These are phyloP conservation scores for Hura crepitans DNA, from an alignment of 441 rosid species.

Conservation along the genomic window DNA sequence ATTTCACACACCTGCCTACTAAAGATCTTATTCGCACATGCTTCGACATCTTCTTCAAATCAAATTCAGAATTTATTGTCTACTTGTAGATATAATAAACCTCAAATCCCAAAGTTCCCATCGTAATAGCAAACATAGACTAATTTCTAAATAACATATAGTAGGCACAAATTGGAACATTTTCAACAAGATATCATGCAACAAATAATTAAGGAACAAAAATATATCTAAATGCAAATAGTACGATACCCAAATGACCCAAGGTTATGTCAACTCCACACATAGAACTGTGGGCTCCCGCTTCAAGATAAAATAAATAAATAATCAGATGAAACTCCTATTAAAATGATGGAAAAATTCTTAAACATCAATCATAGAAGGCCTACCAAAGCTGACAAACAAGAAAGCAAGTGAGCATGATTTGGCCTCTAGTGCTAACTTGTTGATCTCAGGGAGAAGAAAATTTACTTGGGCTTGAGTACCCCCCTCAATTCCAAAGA, in stretches of 20 bases:
- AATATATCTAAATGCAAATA: constrained; percentile 30
- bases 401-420: constrained; percentile 73
- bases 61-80: neutral
- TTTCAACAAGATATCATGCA: constrained; percentile 12
- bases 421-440: constrained; percentile 71
- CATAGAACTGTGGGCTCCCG: constrained; percentile 62
- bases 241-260: constrained; percentile 49
- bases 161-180: constrained; percentile 5
- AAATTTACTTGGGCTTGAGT: constrained; percentile 67
- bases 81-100: neutral
- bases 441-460: constrained; percentile 77
- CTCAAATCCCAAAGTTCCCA: neutral
- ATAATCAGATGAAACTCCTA: constrained; percentile 21
- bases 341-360: constrained; percentile 11
- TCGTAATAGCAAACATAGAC: neutral
- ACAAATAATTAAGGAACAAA: constrained; percentile 16
- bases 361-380: constrained; percentile 14
- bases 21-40: neutral
- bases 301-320: constrained; percentile 33
- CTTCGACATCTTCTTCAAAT: neutral
- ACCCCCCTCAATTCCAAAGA: constrained; percentile 61
- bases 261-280: constrained; percentile 55
- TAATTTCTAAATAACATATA: neutral
- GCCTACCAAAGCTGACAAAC: constrained; percentile 82
- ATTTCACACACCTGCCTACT: neutral